Base-by-base conservation (phyloP, 768 basidiomycete genomes). In the Tricholoma matsutake region DNA sequence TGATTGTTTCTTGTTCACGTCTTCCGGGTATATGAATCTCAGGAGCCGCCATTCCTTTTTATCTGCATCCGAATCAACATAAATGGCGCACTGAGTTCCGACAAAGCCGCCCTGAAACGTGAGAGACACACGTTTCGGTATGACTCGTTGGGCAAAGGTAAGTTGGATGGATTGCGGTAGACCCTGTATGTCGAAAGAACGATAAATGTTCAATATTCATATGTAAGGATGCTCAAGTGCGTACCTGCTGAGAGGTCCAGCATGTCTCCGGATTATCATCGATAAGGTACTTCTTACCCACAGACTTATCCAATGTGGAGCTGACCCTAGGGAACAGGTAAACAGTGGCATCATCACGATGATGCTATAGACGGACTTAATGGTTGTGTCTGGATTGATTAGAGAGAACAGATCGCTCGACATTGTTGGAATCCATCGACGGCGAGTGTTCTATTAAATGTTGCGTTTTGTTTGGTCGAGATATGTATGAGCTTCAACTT, bases 71-170 rank as follows among this genome's bases (percentile, higher is more conserved):
- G 68, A 64, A 29, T 73, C 73, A 22, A 78, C 67, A 47, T 81
- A 75, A 8, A 92, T 67, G 1, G 75, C 67, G 68, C 90, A 92
- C 49, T 79, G 76, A 7, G 82, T 88, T 18, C 90, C 91, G 0
- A 88, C 92, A 70, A 94, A 94, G 1, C 92, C 92, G 13, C 92
- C 92, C 78, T 94, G 92, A 68, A 94, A 94, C 1, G 88, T 92
- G 63, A 92, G 62, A 18, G 75, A 76, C 16, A 92, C 64, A 25
- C 76, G 77, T 63, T 75, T 79, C 3, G 89, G 89, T 35, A 81
- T 65, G n/a, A 90, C 83, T 54, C 71, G 79, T 6, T 73, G 66
- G 6, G 76, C 47, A 65, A 93, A 94, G 3, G 72, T 71, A 28
- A 92, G 73, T 57, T 91, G 89, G 63, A 94, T 82, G 64, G 78